These are phyloP conservation scores for Sclerotinia subarctica DNA, from an alignment of 2,329 filamentous ascomycete species.

Conservation along the genomic window DNA sequence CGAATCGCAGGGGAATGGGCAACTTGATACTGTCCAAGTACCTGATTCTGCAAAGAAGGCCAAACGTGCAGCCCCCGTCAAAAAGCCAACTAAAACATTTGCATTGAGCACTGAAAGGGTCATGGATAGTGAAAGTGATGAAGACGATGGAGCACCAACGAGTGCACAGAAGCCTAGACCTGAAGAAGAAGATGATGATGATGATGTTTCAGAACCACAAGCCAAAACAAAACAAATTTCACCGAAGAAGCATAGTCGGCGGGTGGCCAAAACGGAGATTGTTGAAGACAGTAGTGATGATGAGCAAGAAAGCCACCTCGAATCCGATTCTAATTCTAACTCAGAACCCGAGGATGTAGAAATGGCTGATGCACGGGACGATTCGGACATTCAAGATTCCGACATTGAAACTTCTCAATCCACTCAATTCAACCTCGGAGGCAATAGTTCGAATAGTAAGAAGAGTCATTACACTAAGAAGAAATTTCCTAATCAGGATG, in stretches of 20 bases:
- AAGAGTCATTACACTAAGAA: too few species aligned
- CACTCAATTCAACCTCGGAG: background rate
- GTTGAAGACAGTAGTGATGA: background rate
- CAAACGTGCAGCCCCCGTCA: background rate
- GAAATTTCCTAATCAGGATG: background rate
- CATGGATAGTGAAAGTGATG: slow-evolving; percentile 10
- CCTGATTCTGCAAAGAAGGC: background rate
- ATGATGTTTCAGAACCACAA: background rate
- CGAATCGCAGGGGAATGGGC: background rate
- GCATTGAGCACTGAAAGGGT: slow-evolving; percentile 19
- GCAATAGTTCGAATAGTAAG: background rate
- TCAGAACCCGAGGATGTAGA: slow-evolving; percentile 7
- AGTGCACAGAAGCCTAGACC: slow-evolving; percentile 15
- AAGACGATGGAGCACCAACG: slow-evolving; percentile 4
- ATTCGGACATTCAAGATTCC: background rate
- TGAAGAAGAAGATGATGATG: slow-evolving; percentile 6
- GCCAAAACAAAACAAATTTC: background rate
- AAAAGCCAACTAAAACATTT: background rate
- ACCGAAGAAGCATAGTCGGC: background rate
- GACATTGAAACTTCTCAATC: slow-evolving; percentile 5
- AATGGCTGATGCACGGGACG: background rate
- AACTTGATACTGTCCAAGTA: background rate
- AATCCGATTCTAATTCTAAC: background rate
- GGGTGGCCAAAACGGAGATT: background rate
- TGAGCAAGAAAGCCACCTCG: background rate